Conservation (phyloP, 495 filamentous ascomycete species). For the Emericellopsis terricola region DNA sequence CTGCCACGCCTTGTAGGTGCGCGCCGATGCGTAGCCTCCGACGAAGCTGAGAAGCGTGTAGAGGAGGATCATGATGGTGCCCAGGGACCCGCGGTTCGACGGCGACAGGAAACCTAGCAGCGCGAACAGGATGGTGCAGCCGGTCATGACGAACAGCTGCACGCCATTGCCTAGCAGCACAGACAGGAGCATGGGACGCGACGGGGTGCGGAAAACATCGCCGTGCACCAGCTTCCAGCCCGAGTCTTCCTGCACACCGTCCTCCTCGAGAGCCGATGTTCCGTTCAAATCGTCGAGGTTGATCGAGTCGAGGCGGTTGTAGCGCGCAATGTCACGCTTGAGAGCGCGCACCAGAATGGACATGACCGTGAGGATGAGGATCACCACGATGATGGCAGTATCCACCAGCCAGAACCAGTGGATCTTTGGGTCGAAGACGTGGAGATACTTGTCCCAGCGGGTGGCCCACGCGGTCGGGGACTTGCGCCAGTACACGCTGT, state of each 20-base stretch:
- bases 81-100: slow-evolving; percentile 82
- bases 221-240: slow-evolving; percentile 98
- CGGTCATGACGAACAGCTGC: slow-evolving; percentile 95
- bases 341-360: slow-evolving; percentile 76
- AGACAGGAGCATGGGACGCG: slow-evolving; percentile 65
- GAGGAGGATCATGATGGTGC: slow-evolving; percentile 76
- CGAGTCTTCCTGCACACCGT: slow-evolving; percentile 84
- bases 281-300: slow-evolving; percentile 70
- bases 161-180: slow-evolving; percentile 85
- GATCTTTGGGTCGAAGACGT: slow-evolving; percentile 89
- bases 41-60: slow-evolving; percentile 88
- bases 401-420: slow-evolving; percentile 97
- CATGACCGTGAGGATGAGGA: slow-evolving; percentile 76
- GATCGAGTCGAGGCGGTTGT: slow-evolving; percentile 80
- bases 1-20: slow-evolving; percentile 79
- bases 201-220: slow-evolving; percentile 85
- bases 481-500: slow-evolving; percentile 70
- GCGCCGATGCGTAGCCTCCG: slow-evolving; percentile 77
- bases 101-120: slow-evolving; percentile 89
- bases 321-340: slow-evolving; percentile 85
- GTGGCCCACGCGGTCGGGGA: slow-evolving; percentile 83
- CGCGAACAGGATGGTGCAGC: slow-evolving; percentile 83
- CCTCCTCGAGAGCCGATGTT: slow-evolving; percentile 59
- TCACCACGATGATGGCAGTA: slow-evolving; percentile 80
- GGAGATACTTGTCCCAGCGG: slow-evolving; percentile 93